These are phyloP conservation scores for Xylaria sp. DNA, from an alignment of 2,329 filamentous ascomycete genomes.

Conservation along the genomic window DNA sequence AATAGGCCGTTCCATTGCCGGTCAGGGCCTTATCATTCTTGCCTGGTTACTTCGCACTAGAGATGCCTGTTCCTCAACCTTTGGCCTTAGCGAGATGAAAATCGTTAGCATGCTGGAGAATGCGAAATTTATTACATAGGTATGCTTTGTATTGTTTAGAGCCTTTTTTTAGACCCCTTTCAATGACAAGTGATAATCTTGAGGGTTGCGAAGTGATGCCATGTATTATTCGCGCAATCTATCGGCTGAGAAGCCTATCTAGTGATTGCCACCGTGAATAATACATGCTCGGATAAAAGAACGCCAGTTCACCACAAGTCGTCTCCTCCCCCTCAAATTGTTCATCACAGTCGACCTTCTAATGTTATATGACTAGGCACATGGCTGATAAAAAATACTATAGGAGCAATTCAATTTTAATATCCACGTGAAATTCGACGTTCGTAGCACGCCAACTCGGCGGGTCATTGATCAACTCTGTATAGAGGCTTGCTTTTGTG, in stretches of 20 bases:
- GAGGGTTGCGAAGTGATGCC: no score
- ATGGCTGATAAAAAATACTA: neutral
- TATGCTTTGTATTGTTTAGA: neutral
- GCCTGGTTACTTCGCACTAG: no score
- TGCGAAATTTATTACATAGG: neutral
- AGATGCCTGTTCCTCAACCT: neutral
- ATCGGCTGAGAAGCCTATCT: neutral
- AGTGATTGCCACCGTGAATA: no score
- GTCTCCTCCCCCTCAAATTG: neutral
- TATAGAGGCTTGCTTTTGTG: neutral
- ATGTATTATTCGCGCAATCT: neutral
- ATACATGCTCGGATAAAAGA: no score
- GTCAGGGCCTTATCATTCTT: neutral
- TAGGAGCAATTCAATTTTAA: neutral
- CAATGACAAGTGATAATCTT: neutral
- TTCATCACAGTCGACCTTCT: neutral
- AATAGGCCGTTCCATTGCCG: no score
- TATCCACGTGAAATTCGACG: neutral
- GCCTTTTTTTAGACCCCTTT: neutral
- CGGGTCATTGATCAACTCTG: no score
- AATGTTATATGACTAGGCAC: no score
- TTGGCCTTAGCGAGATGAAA: neutral
- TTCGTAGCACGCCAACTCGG: neutral
- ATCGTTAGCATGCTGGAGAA: neutral
- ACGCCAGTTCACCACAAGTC: no score